These are phyloP conservation scores for Venturia carpophila DNA, from an alignment of 2,329 filamentous ascomycete species.

Conservation along the genomic window DNA sequence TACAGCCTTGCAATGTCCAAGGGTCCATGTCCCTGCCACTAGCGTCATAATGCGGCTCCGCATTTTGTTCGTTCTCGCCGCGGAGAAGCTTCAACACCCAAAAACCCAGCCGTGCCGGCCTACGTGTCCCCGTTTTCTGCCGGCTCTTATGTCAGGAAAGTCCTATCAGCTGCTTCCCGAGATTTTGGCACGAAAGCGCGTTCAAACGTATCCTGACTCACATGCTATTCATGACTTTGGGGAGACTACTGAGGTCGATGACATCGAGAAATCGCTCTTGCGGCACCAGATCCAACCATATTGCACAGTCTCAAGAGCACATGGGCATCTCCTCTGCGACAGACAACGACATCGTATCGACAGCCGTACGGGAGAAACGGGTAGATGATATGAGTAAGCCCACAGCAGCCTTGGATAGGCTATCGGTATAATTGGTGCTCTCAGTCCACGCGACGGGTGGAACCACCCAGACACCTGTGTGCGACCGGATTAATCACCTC, in stretches of 20 bases:
- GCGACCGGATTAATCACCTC: not conserved
- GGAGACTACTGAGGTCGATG: not conserved
- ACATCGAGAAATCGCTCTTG: no score
- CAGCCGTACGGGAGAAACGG: not conserved
- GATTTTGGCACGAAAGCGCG: no score
- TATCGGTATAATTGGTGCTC: not conserved
- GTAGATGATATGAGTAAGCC: not conserved
- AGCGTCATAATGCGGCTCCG: not conserved
- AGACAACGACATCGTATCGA: not conserved
- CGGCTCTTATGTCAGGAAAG: not conserved
- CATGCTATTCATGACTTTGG: no score
- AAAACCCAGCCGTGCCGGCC: no score
- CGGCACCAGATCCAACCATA: not conserved
- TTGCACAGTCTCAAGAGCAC: not conserved
- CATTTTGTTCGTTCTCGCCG: not conserved
- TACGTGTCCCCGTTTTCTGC: not conserved
- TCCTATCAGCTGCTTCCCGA: not conserved
- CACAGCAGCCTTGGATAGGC: not conserved
- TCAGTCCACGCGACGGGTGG: not conserved
- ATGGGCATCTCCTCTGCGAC: not conserved
- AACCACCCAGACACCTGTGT: not conserved
- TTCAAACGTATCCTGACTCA: no score
- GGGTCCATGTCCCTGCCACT: not conserved
- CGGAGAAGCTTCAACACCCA: conserved; percentile 9
- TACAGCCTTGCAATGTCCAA: not conserved